These are phyloP conservation scores for Plasmodium relictum DNA, from an alignment of 169 alveolate species.

Conservation along the genomic window DNA sequence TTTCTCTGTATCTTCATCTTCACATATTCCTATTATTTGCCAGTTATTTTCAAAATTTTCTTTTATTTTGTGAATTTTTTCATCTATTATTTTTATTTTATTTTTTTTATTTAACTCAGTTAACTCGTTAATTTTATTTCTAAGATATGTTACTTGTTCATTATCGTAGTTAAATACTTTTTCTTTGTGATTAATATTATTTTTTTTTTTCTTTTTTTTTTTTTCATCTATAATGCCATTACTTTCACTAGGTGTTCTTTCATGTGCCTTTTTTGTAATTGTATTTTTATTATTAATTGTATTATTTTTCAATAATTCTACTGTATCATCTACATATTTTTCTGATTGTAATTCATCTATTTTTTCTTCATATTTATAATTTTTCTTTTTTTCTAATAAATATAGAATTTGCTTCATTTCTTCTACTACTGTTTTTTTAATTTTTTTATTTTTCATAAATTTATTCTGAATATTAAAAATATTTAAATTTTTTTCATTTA, in stretches of 20 bases:
- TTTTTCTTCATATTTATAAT: neutral
- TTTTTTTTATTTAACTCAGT: neutral
- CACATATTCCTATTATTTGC: too few species aligned
- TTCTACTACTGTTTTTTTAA: slow-evolving; percentile 2
- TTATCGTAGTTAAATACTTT: neutral
- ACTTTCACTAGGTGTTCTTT: neutral
- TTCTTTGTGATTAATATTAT: neutral
- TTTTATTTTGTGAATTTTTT: neutral
- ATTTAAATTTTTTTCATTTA: neutral
- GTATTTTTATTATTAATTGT: neutral
- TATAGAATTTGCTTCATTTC: slow-evolving; percentile 29
- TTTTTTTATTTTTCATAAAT: slow-evolving; percentile 9
- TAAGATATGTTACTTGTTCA: neutral
- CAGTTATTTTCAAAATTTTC: too few species aligned
- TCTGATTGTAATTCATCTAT: neutral
- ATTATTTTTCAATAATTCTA: neutral
- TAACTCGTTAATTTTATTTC: neutral
- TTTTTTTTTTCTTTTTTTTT: neutral
- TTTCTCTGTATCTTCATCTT: slow-evolving; percentile 10
- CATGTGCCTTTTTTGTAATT: neutral
- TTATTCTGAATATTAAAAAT: neutral
- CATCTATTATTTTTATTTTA: neutral
- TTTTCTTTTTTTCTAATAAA: slow-evolving; percentile 13
- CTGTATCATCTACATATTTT: too few species aligned
- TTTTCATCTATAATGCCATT: neutral